A percentile compares a stretch with the other conserved stretches of the same genome.
Evolutionary conservation across 2,329 filamentous ascomycete genomes (phyloP).

Genomic region (Aschersonia sp.): DNA sequence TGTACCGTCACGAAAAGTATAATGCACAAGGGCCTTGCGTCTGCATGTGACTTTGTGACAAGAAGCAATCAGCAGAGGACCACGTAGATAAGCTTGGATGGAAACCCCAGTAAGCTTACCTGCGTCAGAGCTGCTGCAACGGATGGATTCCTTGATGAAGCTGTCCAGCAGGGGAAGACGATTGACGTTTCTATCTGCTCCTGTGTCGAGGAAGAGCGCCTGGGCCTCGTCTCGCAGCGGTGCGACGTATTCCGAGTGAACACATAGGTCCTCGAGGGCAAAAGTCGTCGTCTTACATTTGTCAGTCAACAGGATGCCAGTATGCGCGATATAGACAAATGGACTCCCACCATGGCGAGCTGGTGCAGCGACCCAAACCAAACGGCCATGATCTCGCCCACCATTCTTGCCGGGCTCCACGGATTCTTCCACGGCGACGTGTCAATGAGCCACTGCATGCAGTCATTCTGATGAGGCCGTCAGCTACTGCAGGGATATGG

Average conservation of each 20-base stretch:
- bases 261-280: neutral
- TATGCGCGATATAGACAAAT: neutral
- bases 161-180: conserved; percentile 5
- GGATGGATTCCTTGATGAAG: conserved; percentile 5
- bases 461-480: conserved; percentile 1
- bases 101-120: neutral
- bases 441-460: conserved; percentile 6
- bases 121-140: conserved; percentile 2
- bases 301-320: too few species aligned
- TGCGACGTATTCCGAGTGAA: neutral
- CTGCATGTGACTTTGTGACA: neutral
- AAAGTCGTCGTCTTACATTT: neutral
- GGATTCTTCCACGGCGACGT: conserved; percentile 3
- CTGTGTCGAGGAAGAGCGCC: neutral
- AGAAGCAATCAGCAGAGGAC: neutral
- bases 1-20: neutral
- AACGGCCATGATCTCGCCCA: conserved; percentile 5
- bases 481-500: neutral
- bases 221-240: neutral
- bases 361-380: conserved; percentile 5
- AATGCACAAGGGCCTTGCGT: neutral
- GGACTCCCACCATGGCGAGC: conserved; percentile 3
- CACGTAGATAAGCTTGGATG: too few species aligned
- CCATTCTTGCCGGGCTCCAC: conserved; percentile 3
- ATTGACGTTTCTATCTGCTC: neutral